These are phyloP conservation scores for Microthlaspi erraticum DNA, from an alignment of 345 rosid genomes.

Conservation along the genomic window DNA sequence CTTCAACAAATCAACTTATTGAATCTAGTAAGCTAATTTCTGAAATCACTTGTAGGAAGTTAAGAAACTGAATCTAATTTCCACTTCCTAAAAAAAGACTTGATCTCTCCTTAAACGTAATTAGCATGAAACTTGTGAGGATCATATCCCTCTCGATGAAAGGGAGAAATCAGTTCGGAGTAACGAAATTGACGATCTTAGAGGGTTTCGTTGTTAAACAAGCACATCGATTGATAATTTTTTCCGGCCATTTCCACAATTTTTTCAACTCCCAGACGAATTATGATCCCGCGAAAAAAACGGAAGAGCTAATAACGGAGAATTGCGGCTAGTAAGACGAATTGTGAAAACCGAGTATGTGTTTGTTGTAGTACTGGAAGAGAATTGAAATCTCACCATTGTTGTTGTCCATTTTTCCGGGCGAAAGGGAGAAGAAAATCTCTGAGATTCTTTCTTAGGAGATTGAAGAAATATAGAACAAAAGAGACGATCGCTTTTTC, in stretches of 20 bases:
- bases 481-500: slow-evolving; percentile 1
- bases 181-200: neutral
- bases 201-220: neutral
- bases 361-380: neutral
- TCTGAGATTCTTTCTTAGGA: neutral
- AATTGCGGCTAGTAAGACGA: neutral
- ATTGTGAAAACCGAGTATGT: neutral
- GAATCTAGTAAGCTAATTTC: slow-evolving; percentile 3
- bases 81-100: neutral
- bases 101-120: neutral
- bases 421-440: neutral
- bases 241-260: neutral
- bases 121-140: neutral
- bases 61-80: neutral
- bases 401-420: neutral
- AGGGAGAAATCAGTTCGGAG: neutral
- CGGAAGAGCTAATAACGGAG: slow-evolving; percentile 12
- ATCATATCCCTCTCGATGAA: neutral
- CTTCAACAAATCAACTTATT: slow-evolving; percentile 16
- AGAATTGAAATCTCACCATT: neutral
- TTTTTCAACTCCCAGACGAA: neutral
- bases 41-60: neutral
- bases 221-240: slow-evolving; percentile 4
- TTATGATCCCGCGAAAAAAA: neutral
- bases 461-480: neutral